Evolutionary conservation across 495 filamentous ascomycete genomes (phyloP), one percentile per base, ranked within the genome.

Genomic region (Daldinia childiae): DNA sequence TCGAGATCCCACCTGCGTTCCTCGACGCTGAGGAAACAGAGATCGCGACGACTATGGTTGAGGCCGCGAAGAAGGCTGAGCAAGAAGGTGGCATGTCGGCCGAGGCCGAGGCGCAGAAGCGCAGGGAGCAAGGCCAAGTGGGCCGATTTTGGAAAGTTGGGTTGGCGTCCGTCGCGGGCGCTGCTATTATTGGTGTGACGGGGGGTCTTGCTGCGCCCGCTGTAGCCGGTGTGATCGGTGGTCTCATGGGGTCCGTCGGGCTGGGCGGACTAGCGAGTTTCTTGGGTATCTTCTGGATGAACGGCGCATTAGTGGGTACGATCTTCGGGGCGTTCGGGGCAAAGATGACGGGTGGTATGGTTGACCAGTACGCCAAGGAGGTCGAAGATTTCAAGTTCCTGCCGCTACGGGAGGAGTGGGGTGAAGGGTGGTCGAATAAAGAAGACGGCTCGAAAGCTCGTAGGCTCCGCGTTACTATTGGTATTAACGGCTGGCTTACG

Each of bases 291-390:
- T 85, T 97, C 54, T 94, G 93, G 62, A 88, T 92, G 69, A 95
- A 92, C 66, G 87, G 90, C 2, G 90, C 94, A 5, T 77, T 97
- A 9, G 92, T 97, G 2, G 94, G 94, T 1, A 88, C 92, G 9
- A 78, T 97, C 0, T 97, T 97, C 76, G 94, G 94, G 1, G 93
- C 93, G 0, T 95, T 95, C 65, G 94, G 94, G 0, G 94, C 90
- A 0, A 86, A 88, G 39, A 97, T 97, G 93, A 96, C 93, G 26
- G 83, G 93, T 5, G 84, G 89, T 66, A 91, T 93, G 86, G 90
- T 95, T 79, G 92, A 95, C 67, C 86, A 88, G 65, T 96, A 97
- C 76, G 93, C 94, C 0, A 84, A 86, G 39, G 92, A 97, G 71
- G 92, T 97, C 0, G 87, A 92, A 41, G 94, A 97, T 78, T 97